Evolutionary conservation across 2,329 filamentous ascomycete genomes (phyloP).

Genomic region (Scedosporium boydii): DNA sequence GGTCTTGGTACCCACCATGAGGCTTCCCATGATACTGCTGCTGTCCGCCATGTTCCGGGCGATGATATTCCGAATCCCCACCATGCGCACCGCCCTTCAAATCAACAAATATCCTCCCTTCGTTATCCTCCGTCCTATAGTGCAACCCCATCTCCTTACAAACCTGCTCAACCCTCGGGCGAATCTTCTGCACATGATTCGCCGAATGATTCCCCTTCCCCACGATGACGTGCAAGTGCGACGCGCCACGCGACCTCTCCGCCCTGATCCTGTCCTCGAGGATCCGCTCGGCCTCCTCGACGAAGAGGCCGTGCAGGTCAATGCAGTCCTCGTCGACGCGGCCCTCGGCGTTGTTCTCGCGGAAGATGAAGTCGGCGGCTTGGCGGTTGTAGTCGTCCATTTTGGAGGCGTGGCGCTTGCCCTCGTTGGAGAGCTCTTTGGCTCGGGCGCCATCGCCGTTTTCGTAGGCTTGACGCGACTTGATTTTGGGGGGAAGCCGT

Average conservation of each 20-base stretch:
- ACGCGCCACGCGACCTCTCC: conserved; percentile 63
- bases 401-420: conserved; percentile 71
- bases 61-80: conserved; percentile 15
- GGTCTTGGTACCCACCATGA: conserved; percentile 32
- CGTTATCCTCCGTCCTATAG: conserved; percentile 80
- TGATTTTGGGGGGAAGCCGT: background rate
- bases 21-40: conserved; percentile 32
- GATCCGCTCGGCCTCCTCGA: conserved; percentile 83
- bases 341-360: conserved; percentile 77
- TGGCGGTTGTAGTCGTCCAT: conserved; percentile 88
- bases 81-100: conserved; percentile 59
- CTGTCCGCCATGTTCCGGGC: conserved; percentile 24
- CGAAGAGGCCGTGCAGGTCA: conserved; percentile 89
- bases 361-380: conserved; percentile 89
- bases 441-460: conserved; percentile 75
- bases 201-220: conserved; percentile 86
- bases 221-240: conserved; percentile 87
- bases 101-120: conserved; percentile 81
- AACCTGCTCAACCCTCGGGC: conserved; percentile 84
- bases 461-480: conserved; percentile 73
- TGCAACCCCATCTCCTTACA: conserved; percentile 75
- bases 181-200: conserved; percentile 83
- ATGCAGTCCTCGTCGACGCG: conserved; percentile 74
- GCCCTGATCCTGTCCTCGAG: conserved; percentile 76
- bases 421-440: conserved; percentile 74